Evolutionary conservation across 2,329 filamentous ascomycete species (phyloP), one percentile per base, ranked within the genome.

Genomic region (Sphaerostilbella broomeana): DNA sequence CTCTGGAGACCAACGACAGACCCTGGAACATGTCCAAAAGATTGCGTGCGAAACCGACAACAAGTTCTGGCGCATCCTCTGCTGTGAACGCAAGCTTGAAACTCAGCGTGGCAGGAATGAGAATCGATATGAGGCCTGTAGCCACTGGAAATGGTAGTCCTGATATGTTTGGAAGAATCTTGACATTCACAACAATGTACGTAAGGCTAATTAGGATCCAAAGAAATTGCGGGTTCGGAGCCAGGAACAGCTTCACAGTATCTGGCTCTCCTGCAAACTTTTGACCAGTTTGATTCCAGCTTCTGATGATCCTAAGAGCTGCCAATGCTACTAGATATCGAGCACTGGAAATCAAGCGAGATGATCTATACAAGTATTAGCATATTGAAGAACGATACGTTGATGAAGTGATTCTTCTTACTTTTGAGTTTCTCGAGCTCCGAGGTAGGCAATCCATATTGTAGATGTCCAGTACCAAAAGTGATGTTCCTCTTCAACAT

Each of bases 231-330:
- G 79, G 79, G 41, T 86, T 73, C 0, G 72, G 65, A 12, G 73
- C 65, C 38, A 94, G 68, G 54, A 86, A 83, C 5, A 62, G 68
- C 43, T 83, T 86, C 46, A 85, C 84, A 31, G 97, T 85, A 54
- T 97, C 92, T 18, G 87, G 79, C 26, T 82, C 84, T n/a, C 89
- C 89, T 2, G 92, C 84, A 52, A 87, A 89, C 60, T 98, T 98
- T 57, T 97, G 90, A 4, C 92, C 92, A 0, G 92, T 97, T 60
- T 97, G 92, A 55, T 97, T 97, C 90, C 90, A 98, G 40, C 83
- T 75, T 29, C 86, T 70, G 25, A 79, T 66, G 3, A 94, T 52
- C 24, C 89, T 76, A 38, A 86, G 73, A 6, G 77, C 63, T 1
- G 71, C 53, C 6, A 90, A 67, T 0, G 84, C 67, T 21, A 72